Base-by-base conservation (phyloP, 192 early-diverging fungal species). In the Backusella liffmaniae region DNA sequence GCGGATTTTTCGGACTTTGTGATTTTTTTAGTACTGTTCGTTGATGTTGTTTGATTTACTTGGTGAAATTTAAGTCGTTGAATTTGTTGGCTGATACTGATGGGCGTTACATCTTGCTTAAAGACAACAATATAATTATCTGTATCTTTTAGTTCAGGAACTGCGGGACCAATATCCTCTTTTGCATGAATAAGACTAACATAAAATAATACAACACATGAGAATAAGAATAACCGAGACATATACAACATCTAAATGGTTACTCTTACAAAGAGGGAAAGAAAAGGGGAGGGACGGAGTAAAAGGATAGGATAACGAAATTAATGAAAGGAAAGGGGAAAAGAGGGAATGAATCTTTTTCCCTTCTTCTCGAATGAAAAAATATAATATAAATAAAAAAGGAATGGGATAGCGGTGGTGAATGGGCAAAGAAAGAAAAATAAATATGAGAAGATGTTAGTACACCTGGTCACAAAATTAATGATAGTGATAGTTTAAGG, bases 51-150 rank as follows among this genome's bases (percentile, higher is more conserved):
- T 62, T 26, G 39, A 4, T 36, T 44, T 10, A 44, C 42, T 49
- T 62, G 39, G 13, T 72, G 76, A 16, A 67, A 21, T 16, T 77
- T 68, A 37, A 77, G 69, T 4, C 23, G 72, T 70, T 65, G 73
- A 5, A 81, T 62, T 53, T 81, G 80, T 18, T 44, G 73, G 26
- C 66, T 62, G 18, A 81, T 74, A 8, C 6, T 36, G 30, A 23
- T 30, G 30, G 39, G n/a, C 1, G 76, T 18, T 15, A 71, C 51
- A 41, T 75, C 26, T 36, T 51, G 80, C 67, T 75, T 81, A 37
- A 81, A 74, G 1, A 81, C 73, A 7, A 81, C 68, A 23, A 81
- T 81, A 26, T 81, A 81, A 46, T 68, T 23, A n/a, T 65, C 75
- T 5, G 73, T 62, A 46, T 51, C 66, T 23, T 46, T 75, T 23